A percentile compares a stretch with the other conserved stretches of the same genome.
Evolutionary conservation across 2,329 filamentous ascomycete species (phyloP).

Genomic region (Alternaria tenuissima): DNA sequence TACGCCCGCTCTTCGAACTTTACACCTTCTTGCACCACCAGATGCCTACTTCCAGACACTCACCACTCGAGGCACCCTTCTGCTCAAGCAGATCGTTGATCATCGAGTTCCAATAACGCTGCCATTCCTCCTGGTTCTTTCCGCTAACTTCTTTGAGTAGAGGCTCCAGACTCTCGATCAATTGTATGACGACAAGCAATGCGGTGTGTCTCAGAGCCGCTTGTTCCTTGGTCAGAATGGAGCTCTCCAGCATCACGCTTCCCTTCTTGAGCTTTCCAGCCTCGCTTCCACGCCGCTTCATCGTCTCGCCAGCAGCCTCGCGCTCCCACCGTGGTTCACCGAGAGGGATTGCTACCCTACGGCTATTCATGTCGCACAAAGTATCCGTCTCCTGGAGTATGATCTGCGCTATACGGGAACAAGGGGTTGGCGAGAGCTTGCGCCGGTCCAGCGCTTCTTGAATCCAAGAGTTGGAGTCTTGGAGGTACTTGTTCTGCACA

Average conservation of each 20-base stretch:
- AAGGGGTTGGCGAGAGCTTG: constrained; percentile 77
- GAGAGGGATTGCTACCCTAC: constrained; percentile 85
- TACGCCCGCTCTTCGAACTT: constrained; percentile 28
- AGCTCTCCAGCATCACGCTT: constrained; percentile 46
- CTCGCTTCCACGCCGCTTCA: constrained; percentile 66
- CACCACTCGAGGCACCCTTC: constrained; percentile 79
- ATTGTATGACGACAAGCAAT: constrained; percentile 80
- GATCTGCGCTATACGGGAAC: constrained; percentile 76
- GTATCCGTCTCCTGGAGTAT: constrained; percentile 81
- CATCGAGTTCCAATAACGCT: constrained; percentile 87
- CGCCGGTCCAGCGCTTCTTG: constrained; percentile 76
- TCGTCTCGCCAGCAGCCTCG: constrained; percentile 61
- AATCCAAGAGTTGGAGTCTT: constrained; percentile 86
- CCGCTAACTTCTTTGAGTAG: constrained; percentile 81
- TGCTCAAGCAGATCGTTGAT: constrained; percentile 83
- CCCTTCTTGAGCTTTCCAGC: constrained; percentile 48
- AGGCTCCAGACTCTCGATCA: constrained; percentile 86
- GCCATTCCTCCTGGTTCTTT: constrained; percentile 92
- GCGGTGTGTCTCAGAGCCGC: constrained; percentile 78
- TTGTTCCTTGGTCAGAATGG: constrained; percentile 71
- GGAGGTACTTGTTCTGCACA: constrained; percentile 81
- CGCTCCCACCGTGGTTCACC: constrained; percentile 88
- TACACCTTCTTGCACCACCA: constrained; percentile 70
- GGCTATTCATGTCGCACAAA: constrained; percentile 73
- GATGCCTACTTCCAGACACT: constrained; percentile 76